phyloP scores from a whole-genome alignment of 2,329 filamentous ascomycete genomes.

The Fusarium tuaranense region DNA sequence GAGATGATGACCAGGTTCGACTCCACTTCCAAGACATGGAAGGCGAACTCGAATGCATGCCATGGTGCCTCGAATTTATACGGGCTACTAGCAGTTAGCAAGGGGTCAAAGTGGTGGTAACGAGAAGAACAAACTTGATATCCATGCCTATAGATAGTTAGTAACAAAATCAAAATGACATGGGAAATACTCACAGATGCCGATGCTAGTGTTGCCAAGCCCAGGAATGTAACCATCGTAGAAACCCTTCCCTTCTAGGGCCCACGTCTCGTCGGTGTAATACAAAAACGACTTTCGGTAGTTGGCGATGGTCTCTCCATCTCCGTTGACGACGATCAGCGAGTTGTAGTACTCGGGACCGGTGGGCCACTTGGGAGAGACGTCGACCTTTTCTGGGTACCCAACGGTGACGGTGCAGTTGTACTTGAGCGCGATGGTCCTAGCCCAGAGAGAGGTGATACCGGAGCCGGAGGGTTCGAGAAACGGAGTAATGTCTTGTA shows the following conservation, averaged over 20 bases:
- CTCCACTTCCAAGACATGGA: constrained; percentile 65
- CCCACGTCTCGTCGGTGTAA: constrained; percentile 72
- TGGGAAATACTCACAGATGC: constrained; percentile 60
- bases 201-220: constrained; percentile 65
- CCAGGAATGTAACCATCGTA: constrained; percentile 58
- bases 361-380: constrained; percentile 61
- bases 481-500: constrained; percentile 74
- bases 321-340: constrained; percentile 63
- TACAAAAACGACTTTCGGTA: constrained; percentile 72
- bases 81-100: constrained; percentile 14
- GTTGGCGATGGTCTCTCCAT: constrained; percentile 71
- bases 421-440: constrained; percentile 72
- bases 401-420: constrained; percentile 77
- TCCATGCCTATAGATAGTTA: constrained; percentile 56
- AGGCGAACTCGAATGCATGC: constrained; percentile 58
- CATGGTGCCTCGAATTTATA: constrained; percentile 55
- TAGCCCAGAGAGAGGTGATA: constrained; percentile 78
- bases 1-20: constrained; percentile 75
- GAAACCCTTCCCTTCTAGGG: constrained; percentile 67
- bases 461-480: constrained; percentile 76
- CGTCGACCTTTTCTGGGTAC: constrained; percentile 77
- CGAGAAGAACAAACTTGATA: constrained; percentile 61
- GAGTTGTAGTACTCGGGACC: constrained; percentile 68
- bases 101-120: too few species aligned
- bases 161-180: too few species aligned